Evolutionary conservation across 345 rosid species (phyloP).

Genomic region (Garcia nutans): DNA sequence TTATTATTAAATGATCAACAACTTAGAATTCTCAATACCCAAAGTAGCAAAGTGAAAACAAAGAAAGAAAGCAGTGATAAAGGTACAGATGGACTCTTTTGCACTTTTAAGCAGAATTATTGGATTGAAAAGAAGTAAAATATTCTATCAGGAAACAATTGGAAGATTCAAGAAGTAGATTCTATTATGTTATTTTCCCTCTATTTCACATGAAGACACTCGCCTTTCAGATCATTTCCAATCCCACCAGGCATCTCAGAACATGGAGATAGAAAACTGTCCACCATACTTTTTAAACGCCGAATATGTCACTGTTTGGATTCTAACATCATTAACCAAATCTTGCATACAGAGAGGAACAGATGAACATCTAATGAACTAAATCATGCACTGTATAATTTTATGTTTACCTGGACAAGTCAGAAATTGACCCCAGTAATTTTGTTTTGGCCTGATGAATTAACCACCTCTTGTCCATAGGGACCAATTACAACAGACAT

Average conservation of each 20-base stretch:
- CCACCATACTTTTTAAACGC: neutral
- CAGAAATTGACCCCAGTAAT: neutral
- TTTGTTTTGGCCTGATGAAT: neutral
- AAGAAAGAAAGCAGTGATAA: neutral
- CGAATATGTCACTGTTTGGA: neutral
- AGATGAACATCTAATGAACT: neutral
- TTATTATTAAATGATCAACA: neutral
- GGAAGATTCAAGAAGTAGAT: neutral
- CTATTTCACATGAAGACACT: neutral
- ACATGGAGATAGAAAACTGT: neutral
- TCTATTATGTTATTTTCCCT: neutral
- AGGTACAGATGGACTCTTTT: neutral
- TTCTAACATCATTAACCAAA: neutral
- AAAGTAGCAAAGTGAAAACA: neutral
- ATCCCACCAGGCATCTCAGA: constrained; percentile 1
- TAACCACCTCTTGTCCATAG: neutral
- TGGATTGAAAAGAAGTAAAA: neutral
- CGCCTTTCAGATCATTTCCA: neutral
- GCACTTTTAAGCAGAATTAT: neutral
- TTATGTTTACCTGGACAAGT: neutral
- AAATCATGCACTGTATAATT: neutral
- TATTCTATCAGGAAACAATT: neutral
- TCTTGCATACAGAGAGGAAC: too few species aligned
- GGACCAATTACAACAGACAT: neutral
- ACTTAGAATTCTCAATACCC: neutral